Evolutionary conservation across 1,284 basidiomycete species (phyloP), one percentile per base, ranked within the genome.

Genomic region (Pyrrhoderma noxium): DNA sequence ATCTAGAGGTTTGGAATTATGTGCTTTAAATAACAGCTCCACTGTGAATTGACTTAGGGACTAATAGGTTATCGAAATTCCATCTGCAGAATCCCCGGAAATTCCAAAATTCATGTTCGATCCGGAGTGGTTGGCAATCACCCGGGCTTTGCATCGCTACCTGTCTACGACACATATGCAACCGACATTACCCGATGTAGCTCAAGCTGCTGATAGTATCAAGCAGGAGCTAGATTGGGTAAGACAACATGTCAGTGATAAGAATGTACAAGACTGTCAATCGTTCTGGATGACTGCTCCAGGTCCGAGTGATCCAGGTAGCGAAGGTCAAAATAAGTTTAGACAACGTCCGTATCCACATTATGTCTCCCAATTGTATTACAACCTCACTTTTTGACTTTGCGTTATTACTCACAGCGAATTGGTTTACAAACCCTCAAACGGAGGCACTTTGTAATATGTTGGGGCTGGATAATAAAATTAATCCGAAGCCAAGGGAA

Each of bases 111-210:
- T 87, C 25, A 71, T 75, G 1, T 97, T 81, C 66, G 91, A 96
- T 63, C 84, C 85, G 2, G 79, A 92, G 65, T 99, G 95, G 96
- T 80, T 99, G 19, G 93, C 93, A 0, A 93, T 98, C 63, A 85
- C 83, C 0, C 85, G 89, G 3, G 92, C 89, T 0, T 85, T 94
- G 59, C 82, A 95, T 58, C 80, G 83, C 0, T 85, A 79, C 68
- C 76, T 98, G 55, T 83, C 87, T 1, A 70, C 71, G 0, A 63
- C 65, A 3, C 71, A 66, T 3, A 64, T 66, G 7, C 79, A 82
- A 49, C 64, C 69, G 1, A 57, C 68, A 0, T 85, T 91, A 53
- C 87, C 89, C 0, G 73, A 75, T 2, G 77, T 80, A 42, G 64
- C 67, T 1, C 70, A 77, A 2, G 74, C 86, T 0, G 70, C 79